These are phyloP conservation scores for Lactarius hengduanensis DNA, from an alignment of 768 basidiomycete species.

Conservation along the genomic window DNA sequence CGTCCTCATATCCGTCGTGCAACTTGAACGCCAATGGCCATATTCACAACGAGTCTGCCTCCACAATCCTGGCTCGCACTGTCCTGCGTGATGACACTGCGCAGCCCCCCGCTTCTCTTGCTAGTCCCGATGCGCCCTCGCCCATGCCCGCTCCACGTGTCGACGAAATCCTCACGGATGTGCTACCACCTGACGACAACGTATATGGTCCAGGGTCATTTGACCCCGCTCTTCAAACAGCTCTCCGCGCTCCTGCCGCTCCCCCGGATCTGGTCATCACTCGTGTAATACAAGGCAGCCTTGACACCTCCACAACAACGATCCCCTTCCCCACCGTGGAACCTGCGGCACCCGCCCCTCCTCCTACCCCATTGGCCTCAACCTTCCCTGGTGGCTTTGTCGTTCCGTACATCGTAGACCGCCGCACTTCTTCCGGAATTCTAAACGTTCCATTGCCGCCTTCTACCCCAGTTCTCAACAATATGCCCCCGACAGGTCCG, in stretches of 20 bases:
- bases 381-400: neutral
- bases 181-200: neutral
- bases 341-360: neutral
- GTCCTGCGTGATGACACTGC: too few species aligned
- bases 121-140: neutral
- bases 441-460: neutral
- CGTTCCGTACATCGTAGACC: neutral
- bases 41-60: too few species aligned
- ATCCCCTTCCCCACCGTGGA: neutral
- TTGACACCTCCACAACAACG: neutral
- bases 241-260: neutral
- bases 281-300: neutral
- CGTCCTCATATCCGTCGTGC: neutral
- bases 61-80: too few species aligned
- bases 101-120: neutral
- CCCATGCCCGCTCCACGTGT: neutral
- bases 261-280: neutral
- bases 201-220: neutral
- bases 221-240: neutral
- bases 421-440: neutral
- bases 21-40: neutral
- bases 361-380: neutral
- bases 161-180: neutral
- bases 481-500: neutral
- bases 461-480: neutral